Evolutionary conservation across 116 monocot species (phyloP).

Genomic region (Papilionanthe hybrid): DNA sequence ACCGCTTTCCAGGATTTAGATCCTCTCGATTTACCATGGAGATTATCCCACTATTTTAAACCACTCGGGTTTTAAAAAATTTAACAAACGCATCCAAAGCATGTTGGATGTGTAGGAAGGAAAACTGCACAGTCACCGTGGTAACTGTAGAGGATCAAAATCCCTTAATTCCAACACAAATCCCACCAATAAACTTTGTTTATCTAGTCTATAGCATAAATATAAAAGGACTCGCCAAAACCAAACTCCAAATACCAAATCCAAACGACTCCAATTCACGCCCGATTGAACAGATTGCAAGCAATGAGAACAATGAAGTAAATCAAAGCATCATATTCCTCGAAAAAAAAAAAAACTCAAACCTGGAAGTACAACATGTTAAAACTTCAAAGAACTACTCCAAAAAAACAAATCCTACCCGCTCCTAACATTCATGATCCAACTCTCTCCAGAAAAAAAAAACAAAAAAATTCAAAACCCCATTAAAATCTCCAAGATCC

Average conservation of each 20-base stretch:
- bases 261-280: neutral
- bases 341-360: neutral
- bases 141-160: neutral
- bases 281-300: neutral
- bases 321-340: neutral
- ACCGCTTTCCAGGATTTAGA: neutral
- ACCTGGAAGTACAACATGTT: neutral
- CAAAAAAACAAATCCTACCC: neutral
- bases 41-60: neutral
- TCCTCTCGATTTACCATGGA: neutral
- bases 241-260: too few relatives aligned
- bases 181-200: neutral
- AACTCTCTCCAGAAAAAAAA: neutral
- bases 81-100: neutral
- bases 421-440: neutral
- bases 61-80: neutral
- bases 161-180: neutral
- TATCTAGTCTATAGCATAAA: neutral
- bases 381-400: neutral
- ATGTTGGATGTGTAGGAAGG: neutral
- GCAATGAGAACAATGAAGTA: neutral
- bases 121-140: neutral
- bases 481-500: constrained; percentile 12
- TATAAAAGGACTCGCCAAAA: neutral
- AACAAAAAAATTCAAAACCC: neutral